Evolutionary conservation across 139 green algal genomes (phyloP).

Genomic region (Chlorella sp.): DNA sequence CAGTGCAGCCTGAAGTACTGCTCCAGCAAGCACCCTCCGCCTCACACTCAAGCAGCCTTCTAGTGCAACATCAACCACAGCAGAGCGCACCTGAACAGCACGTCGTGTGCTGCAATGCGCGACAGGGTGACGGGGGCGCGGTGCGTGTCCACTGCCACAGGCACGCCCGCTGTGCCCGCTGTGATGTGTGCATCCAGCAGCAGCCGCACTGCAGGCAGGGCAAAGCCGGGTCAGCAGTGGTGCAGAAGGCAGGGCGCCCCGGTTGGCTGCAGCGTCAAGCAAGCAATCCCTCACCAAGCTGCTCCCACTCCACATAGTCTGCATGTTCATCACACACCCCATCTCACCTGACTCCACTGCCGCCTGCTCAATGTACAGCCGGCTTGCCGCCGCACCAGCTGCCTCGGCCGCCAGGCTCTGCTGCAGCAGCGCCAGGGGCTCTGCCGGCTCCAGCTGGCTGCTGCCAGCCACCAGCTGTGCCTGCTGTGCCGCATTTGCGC

Average conservation of each 20-base stretch:
- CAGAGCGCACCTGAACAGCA: constrained; percentile 45
- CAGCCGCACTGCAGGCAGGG: constrained; percentile 36
- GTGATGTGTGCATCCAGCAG: constrained; percentile 53
- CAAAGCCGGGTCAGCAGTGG: too few relatives aligned
- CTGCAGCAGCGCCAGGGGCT: background rate
- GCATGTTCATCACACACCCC: too few relatives aligned
- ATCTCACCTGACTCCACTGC: constrained; percentile 18
- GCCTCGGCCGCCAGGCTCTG: constrained; percentile 41
- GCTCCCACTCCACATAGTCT: too few relatives aligned
- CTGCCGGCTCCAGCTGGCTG: background rate
- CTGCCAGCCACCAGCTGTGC: background rate
- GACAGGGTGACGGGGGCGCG: constrained; percentile 47
- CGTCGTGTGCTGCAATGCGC: constrained; percentile 1
- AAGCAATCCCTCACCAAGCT: too few relatives aligned
- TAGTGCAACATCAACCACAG: background rate
- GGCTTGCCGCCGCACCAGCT: constrained; percentile 14
- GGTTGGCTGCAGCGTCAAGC: too few relatives aligned
- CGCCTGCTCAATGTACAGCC: constrained; percentile 32
- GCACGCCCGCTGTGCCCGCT: constrained; percentile 34
- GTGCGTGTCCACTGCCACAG: constrained; percentile 44
- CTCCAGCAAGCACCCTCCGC: too few relatives aligned
- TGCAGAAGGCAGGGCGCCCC: too few relatives aligned
- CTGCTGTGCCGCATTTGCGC: background rate
- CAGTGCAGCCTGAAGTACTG: too few relatives aligned
- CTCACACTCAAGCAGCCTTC: too few relatives aligned